phyloP scores from a whole-genome alignment of 1,284 basidiomycete species.

The Ustilago sp. region DNA sequence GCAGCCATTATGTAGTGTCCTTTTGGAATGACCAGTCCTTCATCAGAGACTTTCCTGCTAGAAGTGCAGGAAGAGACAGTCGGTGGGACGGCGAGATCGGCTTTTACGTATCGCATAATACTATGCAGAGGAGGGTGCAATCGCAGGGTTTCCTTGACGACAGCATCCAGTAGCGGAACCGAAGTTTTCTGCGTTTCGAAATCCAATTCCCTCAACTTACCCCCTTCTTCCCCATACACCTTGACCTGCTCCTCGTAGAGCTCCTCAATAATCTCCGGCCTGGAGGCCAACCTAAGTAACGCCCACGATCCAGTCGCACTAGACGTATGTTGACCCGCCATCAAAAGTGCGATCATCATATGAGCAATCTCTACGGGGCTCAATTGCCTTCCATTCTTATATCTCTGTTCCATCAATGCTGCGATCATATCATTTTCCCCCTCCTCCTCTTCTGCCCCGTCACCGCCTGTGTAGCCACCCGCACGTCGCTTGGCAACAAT shows the following conservation, averaged over 20 bases:
- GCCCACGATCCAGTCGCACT: conserved; percentile 92
- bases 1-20: conserved; percentile 91
- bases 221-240: conserved; percentile 79
- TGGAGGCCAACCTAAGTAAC: conserved; percentile 86
- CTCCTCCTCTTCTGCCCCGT: conserved; percentile 76
- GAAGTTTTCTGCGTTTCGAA: conserved; percentile 84
- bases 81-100: conserved; percentile 84
- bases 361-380: conserved; percentile 93
- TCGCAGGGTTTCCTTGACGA: conserved; percentile 92
- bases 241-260: conserved; percentile 87
- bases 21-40: conserved; percentile 85
- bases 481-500: conserved; percentile 85
- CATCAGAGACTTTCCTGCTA: conserved; percentile 4
- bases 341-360: conserved; percentile 79
- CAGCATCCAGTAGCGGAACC: conserved; percentile 85
- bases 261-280: conserved; percentile 76
- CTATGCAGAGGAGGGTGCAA: conserved; percentile 68
- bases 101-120: conserved; percentile 83
- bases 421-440: conserved; percentile 90
- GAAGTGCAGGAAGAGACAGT: conserved; percentile 74
- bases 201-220: conserved; percentile 79
- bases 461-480: conserved; percentile 10
- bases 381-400: conserved; percentile 84
- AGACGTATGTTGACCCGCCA: conserved; percentile 95
- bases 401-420: conserved; percentile 84